Base-by-base conservation (phyloP, 805 yeast genomes). In the Starmerella roubikii region DNA sequence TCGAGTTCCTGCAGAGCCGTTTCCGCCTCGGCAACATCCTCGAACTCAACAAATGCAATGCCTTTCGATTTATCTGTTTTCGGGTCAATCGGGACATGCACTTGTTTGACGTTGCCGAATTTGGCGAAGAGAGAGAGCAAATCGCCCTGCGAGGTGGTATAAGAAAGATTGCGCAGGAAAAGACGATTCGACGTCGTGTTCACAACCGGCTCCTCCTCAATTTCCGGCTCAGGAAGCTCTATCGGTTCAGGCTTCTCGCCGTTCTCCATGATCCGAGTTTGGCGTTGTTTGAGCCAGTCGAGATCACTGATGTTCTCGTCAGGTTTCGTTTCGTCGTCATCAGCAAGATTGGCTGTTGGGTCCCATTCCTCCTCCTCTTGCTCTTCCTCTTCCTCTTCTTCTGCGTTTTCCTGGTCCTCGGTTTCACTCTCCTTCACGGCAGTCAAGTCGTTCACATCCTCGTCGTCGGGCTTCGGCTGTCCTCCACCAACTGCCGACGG, bases 51-150 rank as follows among this genome's bases (percentile, higher is more conserved):
- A 53, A 86, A 86, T 0, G 91, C 94, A 58, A 84, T 83, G 0
- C 98, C 98, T 59, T 91, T 91, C 1, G 94, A 78, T 50, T 75
- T 72, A 10, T 93, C 93, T 0, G 93, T 82, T 61, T 91, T 72
- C 3, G 93, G 78, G 54, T 88, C 97, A 27, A 85, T 58, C 1
- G 98, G 95, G 51, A 91, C 66, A 58, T 91, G 98, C 1, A 84
- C 94, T 60, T 91, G 97, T 47, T 76, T 82, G 28, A 85, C 57
- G 5, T 62, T 61, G 9, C 98, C 98, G 55, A 62, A 91, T 3
- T 64, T 55, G 4, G 66, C 46, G 52, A 91, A 86, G 19, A 85
- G 62, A 2, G 67, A 61, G 24, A 63, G 60, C 55, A 86, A 78
- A 38, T 91, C 97, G 0, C 71, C 72, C 55, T 86, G 96, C 0